Evolutionary conservation across 176 grass and related monocot genomes (phyloP), one percentile per base, ranked within the genome.

Genomic region (Aegilops tauschii): DNA sequence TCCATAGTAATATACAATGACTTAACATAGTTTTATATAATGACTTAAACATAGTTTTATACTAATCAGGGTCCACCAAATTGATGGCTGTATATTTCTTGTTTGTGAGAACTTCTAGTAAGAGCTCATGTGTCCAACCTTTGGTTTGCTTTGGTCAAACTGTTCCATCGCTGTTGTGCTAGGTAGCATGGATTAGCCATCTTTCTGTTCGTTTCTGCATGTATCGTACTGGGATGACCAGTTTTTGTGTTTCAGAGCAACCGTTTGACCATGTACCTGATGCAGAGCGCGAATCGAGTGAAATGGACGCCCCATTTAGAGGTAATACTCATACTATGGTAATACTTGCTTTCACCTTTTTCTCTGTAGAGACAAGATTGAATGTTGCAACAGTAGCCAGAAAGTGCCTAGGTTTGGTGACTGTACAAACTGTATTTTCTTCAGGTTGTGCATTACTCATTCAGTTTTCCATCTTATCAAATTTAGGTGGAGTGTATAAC

Each of bases 281-380:
- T 32, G 61, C 76, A 20, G 34, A 76, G 27, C 17, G 82, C 4
- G 3, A 12, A 71, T 3, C 1, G 35, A 42, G 4, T 5, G 31
- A 79, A 64, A 64, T 30, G 32, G 58, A 89, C 73, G 40, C 52
- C 27, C 20, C 67, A 42, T 81, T 76, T 30, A 80, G 45, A 77
- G 88, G 88, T 89, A 36, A 89, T 69, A 40, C 45, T 80, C 40
- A 44, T 44, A 44, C 40, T 44, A 44, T 44, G 88, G 88, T 89
- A 36, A 89, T 35, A 42, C 47, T 80, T 77, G 54, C 66, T 65
- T 89, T 54, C 35, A 35, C 31, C 61, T 67, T 66, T 42, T 72
- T 70, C 3, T 27, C 28, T 16, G 27, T 78, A 21, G 9, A 45
- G 35, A 63, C 61, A 39, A 20, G 12, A 32, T 62, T 45, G 14